Conservation (phyloP, 1,284 basidiomycete genomes). For the Paramarasmius palmivorus region DNA sequence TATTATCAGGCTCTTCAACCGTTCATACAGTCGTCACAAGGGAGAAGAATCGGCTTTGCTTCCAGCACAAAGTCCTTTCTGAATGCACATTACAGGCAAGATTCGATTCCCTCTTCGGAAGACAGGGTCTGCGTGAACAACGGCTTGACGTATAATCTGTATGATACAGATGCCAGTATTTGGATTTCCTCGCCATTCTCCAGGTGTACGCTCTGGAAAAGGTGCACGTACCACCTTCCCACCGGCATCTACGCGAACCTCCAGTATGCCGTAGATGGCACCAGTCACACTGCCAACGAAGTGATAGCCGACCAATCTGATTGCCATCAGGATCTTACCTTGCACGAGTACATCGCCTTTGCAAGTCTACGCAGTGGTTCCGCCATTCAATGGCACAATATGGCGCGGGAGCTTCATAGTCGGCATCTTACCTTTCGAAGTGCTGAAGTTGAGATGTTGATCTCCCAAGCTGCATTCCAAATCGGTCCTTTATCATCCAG, state of each 20-base stretch:
- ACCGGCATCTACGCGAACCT: neutral
- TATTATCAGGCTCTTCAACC: neutral
- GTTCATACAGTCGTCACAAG: neutral
- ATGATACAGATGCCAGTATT: neutral
- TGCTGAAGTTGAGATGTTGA: slow-evolving; percentile 38
- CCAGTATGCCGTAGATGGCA: slow-evolving; percentile 15
- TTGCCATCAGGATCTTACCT: slow-evolving; percentile 33
- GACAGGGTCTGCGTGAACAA: neutral
- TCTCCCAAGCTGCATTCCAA: slow-evolving; percentile 43
- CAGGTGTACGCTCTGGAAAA: neutral
- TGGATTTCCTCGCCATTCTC: neutral
- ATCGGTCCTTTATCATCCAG: slow-evolving; percentile 27
- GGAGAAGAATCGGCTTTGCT: neutral
- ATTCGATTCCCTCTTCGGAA: neutral
- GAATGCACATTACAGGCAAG: neutral
- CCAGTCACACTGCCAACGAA: slow-evolving; percentile 41
- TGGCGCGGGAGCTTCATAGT: slow-evolving; percentile 40
- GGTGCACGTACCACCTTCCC: neutral
- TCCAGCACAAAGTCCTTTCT: neutral
- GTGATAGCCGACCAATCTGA: slow-evolving; percentile 40
- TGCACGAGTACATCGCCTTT: slow-evolving; percentile 47
- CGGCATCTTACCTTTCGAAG: slow-evolving; percentile 34
- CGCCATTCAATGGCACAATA: slow-evolving; percentile 50
- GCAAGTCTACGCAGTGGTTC: slow-evolving; percentile 42
- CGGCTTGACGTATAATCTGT: neutral